These are phyloP conservation scores for Puccinia horiana DNA, from an alignment of 1,284 basidiomycete genomes.

Conservation along the genomic window DNA sequence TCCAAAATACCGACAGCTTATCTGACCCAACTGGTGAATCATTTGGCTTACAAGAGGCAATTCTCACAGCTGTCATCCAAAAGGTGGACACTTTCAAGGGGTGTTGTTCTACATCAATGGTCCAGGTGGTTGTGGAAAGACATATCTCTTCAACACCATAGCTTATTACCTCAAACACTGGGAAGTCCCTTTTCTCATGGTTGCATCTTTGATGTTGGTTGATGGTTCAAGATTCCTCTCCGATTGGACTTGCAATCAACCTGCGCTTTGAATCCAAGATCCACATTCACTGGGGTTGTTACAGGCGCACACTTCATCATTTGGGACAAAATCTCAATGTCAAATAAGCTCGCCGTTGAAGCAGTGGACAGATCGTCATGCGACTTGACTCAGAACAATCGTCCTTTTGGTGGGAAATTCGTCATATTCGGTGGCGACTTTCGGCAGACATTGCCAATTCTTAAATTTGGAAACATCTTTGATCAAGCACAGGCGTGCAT, in stretches of 20 bases:
- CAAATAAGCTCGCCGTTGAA: neutral
- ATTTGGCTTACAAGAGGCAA: too few relatives aligned
- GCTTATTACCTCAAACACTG: neutral
- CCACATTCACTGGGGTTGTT: neutral
- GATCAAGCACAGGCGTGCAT: neutral
- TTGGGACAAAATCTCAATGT: slow-evolving; percentile 24
- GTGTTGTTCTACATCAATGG: neutral
- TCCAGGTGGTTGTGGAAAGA: neutral
- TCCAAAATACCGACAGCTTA: too few relatives aligned
- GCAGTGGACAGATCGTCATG: neutral
- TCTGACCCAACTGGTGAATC: too few relatives aligned
- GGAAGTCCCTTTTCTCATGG: neutral
- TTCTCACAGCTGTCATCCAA: too few relatives aligned
- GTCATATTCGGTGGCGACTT: neutral
- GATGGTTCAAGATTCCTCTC: slow-evolving; percentile 61
- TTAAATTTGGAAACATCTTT: neutral
- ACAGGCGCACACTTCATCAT: neutral
- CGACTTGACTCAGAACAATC: neutral
- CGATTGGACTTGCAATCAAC: neutral
- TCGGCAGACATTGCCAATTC: too few relatives aligned
- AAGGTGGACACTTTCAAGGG: neutral
- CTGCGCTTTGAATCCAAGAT: neutral
- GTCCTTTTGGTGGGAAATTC: slow-evolving; percentile 1
- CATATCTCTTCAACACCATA: neutral
- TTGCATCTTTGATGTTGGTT: slow-evolving; percentile 62